A percentile compares a stretch with the other conserved stretches of the same genome.
Evolutionary conservation across 441 rosid species (phyloP).

Genomic region (Populus hybrid): DNA sequence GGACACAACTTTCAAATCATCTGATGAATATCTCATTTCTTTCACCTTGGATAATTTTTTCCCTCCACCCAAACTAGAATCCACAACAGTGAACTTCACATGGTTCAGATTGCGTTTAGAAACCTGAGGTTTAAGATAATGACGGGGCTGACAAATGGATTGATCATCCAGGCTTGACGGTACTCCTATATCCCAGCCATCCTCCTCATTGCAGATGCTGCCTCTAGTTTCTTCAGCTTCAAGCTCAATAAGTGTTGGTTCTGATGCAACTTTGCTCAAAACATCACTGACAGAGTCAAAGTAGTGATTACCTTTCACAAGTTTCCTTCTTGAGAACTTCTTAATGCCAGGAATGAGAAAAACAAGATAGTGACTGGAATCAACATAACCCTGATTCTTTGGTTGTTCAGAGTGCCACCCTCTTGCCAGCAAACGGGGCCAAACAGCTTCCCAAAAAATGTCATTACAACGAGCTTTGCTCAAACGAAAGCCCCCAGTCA

Average conservation of each 20-base stretch:
- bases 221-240: slow-evolving; percentile 42
- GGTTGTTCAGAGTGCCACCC: slow-evolving; percentile 85
- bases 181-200: slow-evolving; percentile 26
- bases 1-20: slow-evolving; percentile 28
- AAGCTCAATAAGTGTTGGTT: slow-evolving; percentile 67
- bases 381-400: slow-evolving; percentile 32
- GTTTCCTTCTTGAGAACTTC: slow-evolving; percentile 63
- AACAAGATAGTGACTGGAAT: slow-evolving; percentile 47
- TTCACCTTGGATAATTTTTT: slow-evolving; percentile 43
- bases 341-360: slow-evolving; percentile 72
- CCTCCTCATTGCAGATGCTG: slow-evolving; percentile 26
- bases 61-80: slow-evolving; percentile 50
- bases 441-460: slow-evolving; percentile 83
- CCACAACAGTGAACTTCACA: slow-evolving; percentile 62
- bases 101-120: slow-evolving; percentile 30
- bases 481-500: slow-evolving; percentile 61
- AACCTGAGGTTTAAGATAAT: slow-evolving; percentile 61
- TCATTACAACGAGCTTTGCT: slow-evolving; percentile 73
- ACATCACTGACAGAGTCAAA: slow-evolving; percentile 79
- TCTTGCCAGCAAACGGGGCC: slow-evolving; percentile 77
- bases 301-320: slow-evolving; percentile 66
- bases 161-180: slow-evolving; percentile 42
- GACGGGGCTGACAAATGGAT: slow-evolving; percentile 28
- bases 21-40: slow-evolving; percentile 42
- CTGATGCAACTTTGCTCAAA: slow-evolving; percentile 60